Evolutionary conservation across 805 yeast species (phyloP), one percentile per base, ranked within the genome.

Genomic region (Teunomyces barrocoloradensis): DNA sequence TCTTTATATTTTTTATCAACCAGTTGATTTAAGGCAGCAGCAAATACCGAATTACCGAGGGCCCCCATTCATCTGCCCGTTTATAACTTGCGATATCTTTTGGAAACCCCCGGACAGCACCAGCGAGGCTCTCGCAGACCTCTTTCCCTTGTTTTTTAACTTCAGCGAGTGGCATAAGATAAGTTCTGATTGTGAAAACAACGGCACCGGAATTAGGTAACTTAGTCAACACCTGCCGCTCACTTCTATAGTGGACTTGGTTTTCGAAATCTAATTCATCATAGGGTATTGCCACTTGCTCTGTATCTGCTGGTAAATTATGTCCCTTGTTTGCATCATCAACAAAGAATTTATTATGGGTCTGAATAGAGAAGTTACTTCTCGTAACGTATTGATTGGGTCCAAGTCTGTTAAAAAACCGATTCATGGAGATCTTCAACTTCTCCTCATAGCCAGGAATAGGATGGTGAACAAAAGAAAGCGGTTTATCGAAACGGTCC

Each of bases 41-140:
- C 12, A 53, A 47, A 35, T 53, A 53, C 38, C 45, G 42, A 12
- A 51, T 46, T 6, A 81, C 84, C 0, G 91, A 85, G 0, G 79
- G 79, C 0, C 90, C 89, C 90, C 94, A 87, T 52, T 72, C 82
- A 2, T 75, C 74, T 28, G 80, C 73, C 48, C 80, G 73, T 62
- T 87, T 87, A 67, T 87, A 87, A 23, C 68, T 66, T 1, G 82
- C 81, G 47, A 86, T 62, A 21, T 71, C 79, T 3, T 71, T 80
- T 6, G 85, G 84, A 59, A 87, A 73, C 0, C 82, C 85, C 18
- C 77, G 77, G 30, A 88, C 78, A 1, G 90, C 89, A 6, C 80
- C 84, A 40, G 74, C 68, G 17, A 87, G 64, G 15, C 82, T 76
- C n/a, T 74, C 77, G 5, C 74, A 69, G 1, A 71, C 67, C 42